A percentile compares a stretch with the other conserved stretches of the same genome.
phyloP scores from a whole-genome alignment of 495 filamentous ascomycete species.

The Penicillium riverlandense region DNA sequence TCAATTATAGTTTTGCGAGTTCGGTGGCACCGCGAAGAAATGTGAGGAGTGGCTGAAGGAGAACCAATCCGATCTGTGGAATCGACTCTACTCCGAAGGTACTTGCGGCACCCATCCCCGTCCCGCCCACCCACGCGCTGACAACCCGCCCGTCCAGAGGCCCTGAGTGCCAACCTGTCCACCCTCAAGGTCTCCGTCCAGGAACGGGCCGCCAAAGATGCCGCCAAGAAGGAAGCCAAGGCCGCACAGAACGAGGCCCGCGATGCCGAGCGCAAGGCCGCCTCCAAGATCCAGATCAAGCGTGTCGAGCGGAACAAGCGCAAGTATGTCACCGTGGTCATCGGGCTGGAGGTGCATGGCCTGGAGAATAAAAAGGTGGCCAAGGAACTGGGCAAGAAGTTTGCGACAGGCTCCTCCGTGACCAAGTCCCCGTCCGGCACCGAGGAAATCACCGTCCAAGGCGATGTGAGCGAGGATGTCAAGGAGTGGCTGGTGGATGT shows the following conservation, averaged over 20 bases:
- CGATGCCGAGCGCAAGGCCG: constrained; percentile 66
- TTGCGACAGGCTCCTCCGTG: constrained; percentile 89
- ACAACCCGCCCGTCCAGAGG: constrained; percentile 46
- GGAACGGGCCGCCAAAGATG: constrained; percentile 89
- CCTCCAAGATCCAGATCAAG: constrained; percentile 83
- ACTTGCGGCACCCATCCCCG: constrained; percentile 5
- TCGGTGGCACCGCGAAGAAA: constrained; percentile 95
- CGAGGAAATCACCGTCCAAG: constrained; percentile 97
- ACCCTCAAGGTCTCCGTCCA: constrained; percentile 81
- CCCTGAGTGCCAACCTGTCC: constrained; percentile 71
- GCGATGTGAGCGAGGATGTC: constrained; percentile 92
- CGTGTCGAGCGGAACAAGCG: constrained; percentile 96
- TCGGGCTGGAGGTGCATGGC: constrained; percentile 81
- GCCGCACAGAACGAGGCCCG: constrained; percentile 77
- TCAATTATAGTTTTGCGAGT: constrained; percentile 83
- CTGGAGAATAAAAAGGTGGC: constrained; percentile 84
- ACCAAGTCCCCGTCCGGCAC: constrained; percentile 79
- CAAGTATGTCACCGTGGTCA: constrained; percentile 89
- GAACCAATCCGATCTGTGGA: constrained; percentile 63
- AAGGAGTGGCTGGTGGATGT: constrained; percentile 82
- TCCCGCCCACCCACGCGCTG: neutral
- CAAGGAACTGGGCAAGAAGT: constrained; percentile 42
- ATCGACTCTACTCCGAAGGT: constrained; percentile 79
- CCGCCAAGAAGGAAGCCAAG: constrained; percentile 89
- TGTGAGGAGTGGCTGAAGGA: constrained; percentile 92